Evolutionary conservation across 1,284 basidiomycete species (phyloP).

Genomic region (Mycena citricolor): DNA sequence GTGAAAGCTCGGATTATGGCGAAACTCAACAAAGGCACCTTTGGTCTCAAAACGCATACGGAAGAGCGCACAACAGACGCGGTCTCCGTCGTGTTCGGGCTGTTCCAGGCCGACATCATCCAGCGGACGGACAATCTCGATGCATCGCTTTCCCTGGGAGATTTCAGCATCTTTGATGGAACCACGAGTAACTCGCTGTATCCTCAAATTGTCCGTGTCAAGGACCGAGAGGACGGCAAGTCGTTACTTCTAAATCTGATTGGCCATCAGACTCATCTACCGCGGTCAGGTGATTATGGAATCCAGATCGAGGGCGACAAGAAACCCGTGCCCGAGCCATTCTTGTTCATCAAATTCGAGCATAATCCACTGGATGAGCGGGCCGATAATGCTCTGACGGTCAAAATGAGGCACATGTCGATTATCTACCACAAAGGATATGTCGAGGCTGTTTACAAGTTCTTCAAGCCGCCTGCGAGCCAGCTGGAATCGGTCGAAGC

Average conservation of each 20-base stretch:
- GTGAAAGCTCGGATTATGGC: slow-evolving; percentile 79
- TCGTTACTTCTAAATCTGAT: no score
- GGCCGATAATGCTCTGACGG: slow-evolving; percentile 88
- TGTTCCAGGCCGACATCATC: slow-evolving; percentile 82
- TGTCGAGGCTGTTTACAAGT: slow-evolving; percentile 88
- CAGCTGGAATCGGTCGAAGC: slow-evolving; percentile 96
- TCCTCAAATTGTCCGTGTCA: slow-evolving; percentile 93
- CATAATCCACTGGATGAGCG: slow-evolving; percentile 91
- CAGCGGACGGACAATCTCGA: slow-evolving; percentile 87
- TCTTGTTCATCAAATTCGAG: slow-evolving; percentile 94
- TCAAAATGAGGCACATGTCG: slow-evolving; percentile 96
- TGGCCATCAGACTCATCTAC: slow-evolving; percentile 55
- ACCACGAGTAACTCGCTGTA: slow-evolving; percentile 84
- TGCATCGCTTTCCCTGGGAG: slow-evolving; percentile 82
- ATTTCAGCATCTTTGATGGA: slow-evolving; percentile 90
- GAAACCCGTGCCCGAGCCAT: slow-evolving; percentile 56
- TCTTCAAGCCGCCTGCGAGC: slow-evolving; percentile 91
- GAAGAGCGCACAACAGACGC: slow-evolving; percentile 64
- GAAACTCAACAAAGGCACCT: slow-evolving; percentile 84
- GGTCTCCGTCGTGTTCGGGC: slow-evolving; percentile 87
- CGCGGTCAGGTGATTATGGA: slow-evolving; percentile 52
- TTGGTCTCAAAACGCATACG: slow-evolving; percentile 75
- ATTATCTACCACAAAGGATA: slow-evolving; percentile 97
- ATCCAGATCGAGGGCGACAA: slow-evolving; percentile 12
- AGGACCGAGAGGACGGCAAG: no score